Base-by-base conservation (phyloP, 225 moss, liverwort and hornwort genomes). In the Thuidium tamariscinum region DNA sequence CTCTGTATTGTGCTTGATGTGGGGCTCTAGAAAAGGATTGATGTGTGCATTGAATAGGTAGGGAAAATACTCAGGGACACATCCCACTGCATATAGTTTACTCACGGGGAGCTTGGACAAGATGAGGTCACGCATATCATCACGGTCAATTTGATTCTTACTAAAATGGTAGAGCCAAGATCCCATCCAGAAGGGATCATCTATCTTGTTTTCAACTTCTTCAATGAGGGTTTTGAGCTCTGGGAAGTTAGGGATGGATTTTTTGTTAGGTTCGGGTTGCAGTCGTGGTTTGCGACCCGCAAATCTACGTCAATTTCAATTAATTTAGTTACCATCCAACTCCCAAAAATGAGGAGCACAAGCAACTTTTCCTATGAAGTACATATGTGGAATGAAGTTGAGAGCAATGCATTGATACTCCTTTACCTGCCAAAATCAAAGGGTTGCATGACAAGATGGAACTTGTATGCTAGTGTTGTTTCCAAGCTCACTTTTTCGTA, bases 81-180 rank as follows among this genome's bases (percentile, higher is more conserved):
- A 94, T 13, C 93, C 92, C 11, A 42, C 86, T 0, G 83, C 91
- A 44, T 84, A 94, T 14, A 94, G 55, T 44, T 85, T 94, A n/a
- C 72, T 85, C 41, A 90, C 87, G 0, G 93, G 93, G 29, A 94
- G 83, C 74, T 92, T 94, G 0, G 91, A 94, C 15, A 94, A 25
- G 22, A 94, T 88, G 3, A 94, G 84, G 74, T 92, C 93, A 25
- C 93, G 91, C 91, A 94, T 87, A n/a, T 94, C 91, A 7, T 91
- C 89, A 30, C 93, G 70, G 29, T 89, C 88, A 7, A 83, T 84
- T 3, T 86, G 77, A 22, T 77, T 81, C 15, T 89, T 85, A 51
- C 86, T 91, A 7, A 91, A 63, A 49, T 83, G 36, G 39, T 88
- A 19, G 34, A 92, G 85, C 92, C 89, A 91, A 10, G 85, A 85